A percentile compares a stretch with the other conserved stretches of the same genome.
Conservation (phyloP, 192 early-diverging fungal species). For the Coemansia sp. region DNA sequence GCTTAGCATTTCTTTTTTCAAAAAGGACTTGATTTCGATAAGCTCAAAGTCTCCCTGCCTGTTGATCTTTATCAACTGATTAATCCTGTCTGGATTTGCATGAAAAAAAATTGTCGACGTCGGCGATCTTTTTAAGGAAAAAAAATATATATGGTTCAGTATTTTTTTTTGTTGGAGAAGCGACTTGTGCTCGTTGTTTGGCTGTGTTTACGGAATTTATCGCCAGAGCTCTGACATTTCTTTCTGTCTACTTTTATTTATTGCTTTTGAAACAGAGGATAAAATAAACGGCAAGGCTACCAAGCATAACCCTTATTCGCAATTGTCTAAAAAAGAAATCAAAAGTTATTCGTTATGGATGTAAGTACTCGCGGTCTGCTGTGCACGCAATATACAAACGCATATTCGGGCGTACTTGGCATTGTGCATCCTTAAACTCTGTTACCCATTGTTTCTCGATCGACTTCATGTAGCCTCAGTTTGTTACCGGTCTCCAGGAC, state of each 20-base stretch:
- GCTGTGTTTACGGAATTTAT: background rate
- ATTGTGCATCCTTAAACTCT: background rate
- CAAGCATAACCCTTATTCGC: too few species aligned
- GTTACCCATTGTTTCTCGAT: background rate
- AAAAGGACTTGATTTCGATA: background rate
- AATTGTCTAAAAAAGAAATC: too few species aligned
- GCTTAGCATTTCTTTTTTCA: background rate
- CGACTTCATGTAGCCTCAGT: constrained; percentile 54
- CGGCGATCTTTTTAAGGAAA: constrained; percentile 11
- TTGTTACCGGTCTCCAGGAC: constrained; percentile 57
- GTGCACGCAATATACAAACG: background rate
- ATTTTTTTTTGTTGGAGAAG: constrained; percentile 8
- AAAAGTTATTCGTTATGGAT: constrained; percentile 5
- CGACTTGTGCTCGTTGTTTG: too few species aligned
- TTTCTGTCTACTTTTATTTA: background rate
- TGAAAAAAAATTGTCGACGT: constrained; percentile 3
- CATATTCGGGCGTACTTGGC: too few species aligned
- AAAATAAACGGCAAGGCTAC: too few species aligned
- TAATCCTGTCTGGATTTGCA: background rate
- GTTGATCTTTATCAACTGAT: background rate
- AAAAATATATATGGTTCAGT: background rate
- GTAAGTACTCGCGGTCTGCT: constrained; percentile 4
- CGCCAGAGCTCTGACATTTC: too few species aligned
- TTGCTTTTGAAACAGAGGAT: background rate
- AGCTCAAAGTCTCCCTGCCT: background rate